These are phyloP conservation scores for Artemisia tridentata DNA, from an alignment of 129 eudicot genomes.

Conservation along the genomic window DNA sequence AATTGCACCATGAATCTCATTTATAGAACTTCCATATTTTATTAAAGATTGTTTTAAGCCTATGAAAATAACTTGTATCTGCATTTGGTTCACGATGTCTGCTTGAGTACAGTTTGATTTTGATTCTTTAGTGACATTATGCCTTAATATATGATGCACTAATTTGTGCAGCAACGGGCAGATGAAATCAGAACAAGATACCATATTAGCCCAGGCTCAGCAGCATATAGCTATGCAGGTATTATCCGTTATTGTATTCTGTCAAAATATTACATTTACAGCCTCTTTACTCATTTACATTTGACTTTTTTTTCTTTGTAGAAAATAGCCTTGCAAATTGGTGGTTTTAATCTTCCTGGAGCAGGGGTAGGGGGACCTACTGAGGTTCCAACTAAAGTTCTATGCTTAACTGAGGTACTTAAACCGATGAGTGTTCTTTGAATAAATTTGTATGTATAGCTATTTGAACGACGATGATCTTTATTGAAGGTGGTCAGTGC, in stretches of 20 bases:
- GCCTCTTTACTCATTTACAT: not conserved
- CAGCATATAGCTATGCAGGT: constrained; percentile 94
- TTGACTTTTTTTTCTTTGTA: constrained; percentile 16
- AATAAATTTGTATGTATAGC: not conserved
- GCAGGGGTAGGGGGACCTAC: constrained; percentile 26
- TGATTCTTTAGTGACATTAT: not conserved
- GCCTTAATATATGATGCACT: not conserved
- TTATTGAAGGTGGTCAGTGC: constrained; percentile 55
- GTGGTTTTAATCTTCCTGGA: constrained; percentile 60
- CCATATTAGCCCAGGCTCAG: constrained; percentile 75
- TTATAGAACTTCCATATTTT: too few species aligned
- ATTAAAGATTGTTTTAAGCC: too few species aligned
- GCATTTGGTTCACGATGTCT: not conserved
- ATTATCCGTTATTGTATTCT: not conserved
- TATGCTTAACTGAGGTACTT: constrained; percentile 82
- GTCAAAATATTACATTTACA: not conserved
- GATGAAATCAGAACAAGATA: constrained; percentile 72
- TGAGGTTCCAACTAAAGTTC: constrained; percentile 69
- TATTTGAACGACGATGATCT: not conserved
- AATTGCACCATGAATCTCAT: too few species aligned
- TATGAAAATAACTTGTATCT: too few species aligned
- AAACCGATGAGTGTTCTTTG: not conserved
- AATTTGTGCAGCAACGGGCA: constrained; percentile 63
- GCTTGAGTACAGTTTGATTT: not conserved
- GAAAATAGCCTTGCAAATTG: constrained; percentile 71